These are phyloP conservation scores for Phyllosticta citrichinensis DNA, from an alignment of 2,329 filamentous ascomycete genomes.

Conservation along the genomic window DNA sequence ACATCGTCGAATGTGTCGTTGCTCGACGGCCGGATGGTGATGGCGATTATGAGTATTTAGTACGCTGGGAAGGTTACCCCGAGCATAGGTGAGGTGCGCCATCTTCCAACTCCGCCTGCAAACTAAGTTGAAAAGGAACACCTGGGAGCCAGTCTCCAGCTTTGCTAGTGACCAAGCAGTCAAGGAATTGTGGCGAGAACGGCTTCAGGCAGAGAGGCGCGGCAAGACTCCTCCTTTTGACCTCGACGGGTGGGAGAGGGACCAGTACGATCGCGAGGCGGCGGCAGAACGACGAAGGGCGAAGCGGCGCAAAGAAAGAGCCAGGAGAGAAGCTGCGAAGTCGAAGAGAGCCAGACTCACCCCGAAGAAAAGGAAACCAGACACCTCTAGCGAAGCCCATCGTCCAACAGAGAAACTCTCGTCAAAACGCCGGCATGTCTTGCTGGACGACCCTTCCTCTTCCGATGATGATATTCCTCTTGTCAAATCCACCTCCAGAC, in stretches of 20 bases:
- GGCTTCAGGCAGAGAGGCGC: neutral
- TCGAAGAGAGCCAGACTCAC: neutral
- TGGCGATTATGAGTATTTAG: slow-evolving; percentile 42
- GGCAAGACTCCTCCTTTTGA: neutral
- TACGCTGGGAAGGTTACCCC: slow-evolving; percentile 55
- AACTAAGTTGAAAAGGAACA: neutral
- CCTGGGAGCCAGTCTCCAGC: neutral
- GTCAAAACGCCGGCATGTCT: neutral
- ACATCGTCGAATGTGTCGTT: slow-evolving; percentile 18
- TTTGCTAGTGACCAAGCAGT: neutral
- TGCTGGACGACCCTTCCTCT: neutral
- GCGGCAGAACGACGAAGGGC: neutral
- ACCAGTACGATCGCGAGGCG: neutral
- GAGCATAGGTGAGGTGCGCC: slow-evolving; percentile 22
- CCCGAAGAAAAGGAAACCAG: neutral
- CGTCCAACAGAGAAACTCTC: neutral
- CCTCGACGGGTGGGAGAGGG: neutral
- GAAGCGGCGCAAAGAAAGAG: neutral
- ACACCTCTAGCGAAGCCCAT: neutral
- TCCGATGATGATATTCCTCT: neutral
- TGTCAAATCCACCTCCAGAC: neutral
- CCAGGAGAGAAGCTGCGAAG: neutral
- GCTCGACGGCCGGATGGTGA: slow-evolving; percentile 28
- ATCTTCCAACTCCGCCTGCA: neutral
- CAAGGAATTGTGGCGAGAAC: neutral